Percentiles rank a stretch among this genome's conserved stretches.
Evolutionary conservation across 495 filamentous ascomycete species (phyloP).

Genomic region (Penicillium riverlandense): DNA sequence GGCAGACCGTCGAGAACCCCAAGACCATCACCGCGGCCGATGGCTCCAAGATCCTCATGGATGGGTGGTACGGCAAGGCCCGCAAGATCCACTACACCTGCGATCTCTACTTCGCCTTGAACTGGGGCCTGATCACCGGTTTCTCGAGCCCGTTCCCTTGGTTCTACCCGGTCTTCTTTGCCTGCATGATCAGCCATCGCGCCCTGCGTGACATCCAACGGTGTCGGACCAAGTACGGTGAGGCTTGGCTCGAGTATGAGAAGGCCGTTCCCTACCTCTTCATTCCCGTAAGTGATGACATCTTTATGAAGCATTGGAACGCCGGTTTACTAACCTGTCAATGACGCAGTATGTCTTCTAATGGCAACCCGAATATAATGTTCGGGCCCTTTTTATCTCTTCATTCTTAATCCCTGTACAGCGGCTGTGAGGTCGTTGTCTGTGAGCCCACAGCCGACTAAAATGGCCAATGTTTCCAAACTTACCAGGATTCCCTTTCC

Average conservation of each 20-base stretch:
- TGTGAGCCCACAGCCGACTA: constrained; percentile 4
- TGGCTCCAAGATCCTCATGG: constrained; percentile 76
- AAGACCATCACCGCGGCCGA: constrained; percentile 71
- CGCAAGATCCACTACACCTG: constrained; percentile 95
- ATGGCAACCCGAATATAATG: constrained; percentile 1
- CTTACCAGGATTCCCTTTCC: not conserved
- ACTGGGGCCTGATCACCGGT: constrained; percentile 59
- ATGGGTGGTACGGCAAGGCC: constrained; percentile 91
- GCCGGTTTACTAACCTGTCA: not conserved
- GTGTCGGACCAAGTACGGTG: constrained; percentile 85
- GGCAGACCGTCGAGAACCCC: constrained; percentile 81
- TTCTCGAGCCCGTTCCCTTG: constrained; percentile 84
- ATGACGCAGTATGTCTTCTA: constrained; percentile 28
- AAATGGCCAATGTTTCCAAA: constrained; percentile 5
- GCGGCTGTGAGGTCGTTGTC: constrained; percentile 6
- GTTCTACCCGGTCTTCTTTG: constrained; percentile 95
- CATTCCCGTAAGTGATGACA: constrained; percentile 70
- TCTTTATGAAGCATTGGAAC: not conserved
- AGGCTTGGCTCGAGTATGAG: constrained; percentile 87
- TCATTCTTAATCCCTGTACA: constrained; percentile 10
- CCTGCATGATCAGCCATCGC: constrained; percentile 85
- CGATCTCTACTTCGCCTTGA: constrained; percentile 70
- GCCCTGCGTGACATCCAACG: constrained; percentile 76
- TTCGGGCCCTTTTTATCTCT: not conserved
- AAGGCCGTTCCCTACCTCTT: constrained; percentile 85